Evolutionary conservation across 192 early-diverging fungal species (phyloP).

Genomic region (Funneliformis geosporum): DNA sequence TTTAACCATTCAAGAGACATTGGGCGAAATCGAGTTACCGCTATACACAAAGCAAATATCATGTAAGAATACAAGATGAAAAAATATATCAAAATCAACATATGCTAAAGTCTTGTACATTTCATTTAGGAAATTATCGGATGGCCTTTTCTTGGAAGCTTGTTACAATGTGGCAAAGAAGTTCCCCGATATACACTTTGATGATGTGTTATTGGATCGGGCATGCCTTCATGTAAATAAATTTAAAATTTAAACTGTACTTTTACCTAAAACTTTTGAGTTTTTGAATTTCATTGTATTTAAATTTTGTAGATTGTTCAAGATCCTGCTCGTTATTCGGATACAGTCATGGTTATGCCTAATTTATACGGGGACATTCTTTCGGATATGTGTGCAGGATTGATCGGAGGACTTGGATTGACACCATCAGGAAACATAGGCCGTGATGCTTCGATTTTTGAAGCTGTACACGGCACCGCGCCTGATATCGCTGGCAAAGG

Average conservation of each 20-base stretch:
- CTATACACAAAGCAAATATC: slow-evolving; percentile 98
- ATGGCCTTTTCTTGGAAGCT: slow-evolving; percentile 94
- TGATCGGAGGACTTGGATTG: slow-evolving; percentile 97
- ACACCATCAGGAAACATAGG: slow-evolving; percentile 99
- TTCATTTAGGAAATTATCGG: slow-evolving; percentile 76
- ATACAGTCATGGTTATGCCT: slow-evolving; percentile 99
- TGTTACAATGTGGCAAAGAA: slow-evolving; percentile 89
- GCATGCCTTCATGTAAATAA: slow-evolving; percentile 72
- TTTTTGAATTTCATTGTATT: background rate
- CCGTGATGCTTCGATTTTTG: slow-evolving; percentile 96
- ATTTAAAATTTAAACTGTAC: too few species aligned
- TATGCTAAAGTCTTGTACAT: background rate
- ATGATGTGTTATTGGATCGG: slow-evolving; percentile 91
- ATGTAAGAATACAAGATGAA: slow-evolving; percentile 51
- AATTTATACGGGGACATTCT: slow-evolving; percentile 99
- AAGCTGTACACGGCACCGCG: slow-evolving; percentile 92
- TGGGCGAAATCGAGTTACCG: slow-evolving; percentile 91
- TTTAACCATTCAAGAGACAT: slow-evolving; percentile 90
- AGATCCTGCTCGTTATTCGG: slow-evolving; percentile 84
- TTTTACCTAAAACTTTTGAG: too few species aligned
- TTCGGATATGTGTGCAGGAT: slow-evolving; percentile 94
- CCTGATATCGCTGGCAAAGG: slow-evolving; percentile 96
- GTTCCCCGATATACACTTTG: slow-evolving; percentile 90
- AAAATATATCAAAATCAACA: background rate
- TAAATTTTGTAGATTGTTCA: slow-evolving; percentile 75